These are phyloP conservation scores for Ammopiptanthus mongolicus DNA, from an alignment of 306 rosid genomes.

Conservation along the genomic window DNA sequence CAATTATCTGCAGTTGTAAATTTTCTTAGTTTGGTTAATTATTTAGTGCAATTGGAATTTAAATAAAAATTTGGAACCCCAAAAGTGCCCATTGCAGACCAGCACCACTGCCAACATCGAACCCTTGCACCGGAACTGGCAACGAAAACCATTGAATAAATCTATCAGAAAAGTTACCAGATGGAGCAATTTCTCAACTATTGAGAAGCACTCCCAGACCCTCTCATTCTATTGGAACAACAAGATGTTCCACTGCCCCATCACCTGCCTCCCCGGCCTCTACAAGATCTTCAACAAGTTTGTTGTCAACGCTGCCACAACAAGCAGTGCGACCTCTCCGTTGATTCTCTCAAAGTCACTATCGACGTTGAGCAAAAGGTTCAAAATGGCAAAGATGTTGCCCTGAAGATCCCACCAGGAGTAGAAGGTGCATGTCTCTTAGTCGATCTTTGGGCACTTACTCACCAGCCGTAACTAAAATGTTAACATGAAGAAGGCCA, in stretches of 20 bases:
- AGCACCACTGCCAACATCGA: conserved; percentile 46
- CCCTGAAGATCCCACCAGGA: conserved; percentile 67
- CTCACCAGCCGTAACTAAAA: conserved; percentile 68
- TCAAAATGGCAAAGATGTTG: conserved; percentile 66
- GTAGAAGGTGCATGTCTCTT: conserved; percentile 71
- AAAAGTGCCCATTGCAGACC: conserved; percentile 47
- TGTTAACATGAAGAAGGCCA: conserved; percentile 52
- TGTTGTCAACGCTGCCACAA: conserved; percentile 65
- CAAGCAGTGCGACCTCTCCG: conserved; percentile 57
- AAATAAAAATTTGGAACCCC: no score
- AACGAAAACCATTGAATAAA: conserved; percentile 51
- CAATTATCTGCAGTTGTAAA: no score
- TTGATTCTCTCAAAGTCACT: conserved; percentile 50
- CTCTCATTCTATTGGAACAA: conserved; percentile 56
- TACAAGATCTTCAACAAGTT: conserved; percentile 73
- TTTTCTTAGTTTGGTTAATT: no score
- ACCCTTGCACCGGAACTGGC: background rate
- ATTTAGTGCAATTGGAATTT: no score
- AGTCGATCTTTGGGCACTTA: conserved; percentile 63
- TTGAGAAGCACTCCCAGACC: conserved; percentile 59
- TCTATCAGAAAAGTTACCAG: conserved; percentile 75
- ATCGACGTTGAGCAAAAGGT: conserved; percentile 53
- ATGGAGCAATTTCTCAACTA: conserved; percentile 64
- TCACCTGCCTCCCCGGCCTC: conserved; percentile 58
- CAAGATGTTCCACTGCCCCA: conserved; percentile 51